Evolutionary conservation across 1,284 basidiomycete genomes (phyloP).

Genomic region (Cutaneotrichosporon arboriforme): DNA sequence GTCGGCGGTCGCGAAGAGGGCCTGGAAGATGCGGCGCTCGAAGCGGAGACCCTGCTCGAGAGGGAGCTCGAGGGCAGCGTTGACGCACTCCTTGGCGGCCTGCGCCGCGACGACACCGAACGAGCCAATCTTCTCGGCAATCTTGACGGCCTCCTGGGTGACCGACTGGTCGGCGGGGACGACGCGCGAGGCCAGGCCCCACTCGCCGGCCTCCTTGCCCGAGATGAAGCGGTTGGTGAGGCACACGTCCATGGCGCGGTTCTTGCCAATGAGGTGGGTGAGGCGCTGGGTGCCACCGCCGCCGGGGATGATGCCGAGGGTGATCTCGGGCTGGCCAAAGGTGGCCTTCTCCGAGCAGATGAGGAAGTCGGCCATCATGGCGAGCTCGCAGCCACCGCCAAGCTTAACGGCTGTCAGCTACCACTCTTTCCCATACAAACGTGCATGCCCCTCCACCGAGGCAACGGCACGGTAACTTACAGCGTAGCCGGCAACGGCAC

Average conservation of each 20-base stretch:
- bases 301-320: slow-evolving; percentile 85
- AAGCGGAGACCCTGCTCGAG: slow-evolving; percentile 78
- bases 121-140: slow-evolving; percentile 73
- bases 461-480: slow-evolving; percentile 52
- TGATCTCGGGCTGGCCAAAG: slow-evolving; percentile 97
- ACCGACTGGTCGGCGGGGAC: slow-evolving; percentile 74
- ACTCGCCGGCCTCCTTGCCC: slow-evolving; percentile 77
- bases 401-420: slow-evolving; percentile 61
- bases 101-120: slow-evolving; percentile 82
- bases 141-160: slow-evolving; percentile 78
- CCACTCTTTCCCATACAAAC: too few relatives aligned
- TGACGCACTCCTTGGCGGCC: slow-evolving; percentile 93
- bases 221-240: slow-evolving; percentile 77
- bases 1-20: slow-evolving; percentile 88
- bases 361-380: slow-evolving; percentile 91
- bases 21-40: slow-evolving; percentile 87
- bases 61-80: slow-evolving; percentile 79
- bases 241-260: slow-evolving; percentile 90
- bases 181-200: slow-evolving; percentile 78
- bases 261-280: slow-evolving; percentile 81
- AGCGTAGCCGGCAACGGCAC: slow-evolving; percentile 92
- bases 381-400: slow-evolving; percentile 93
- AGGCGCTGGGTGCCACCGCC: slow-evolving; percentile 59
- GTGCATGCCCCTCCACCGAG: neutral
- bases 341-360: slow-evolving; percentile 87